A percentile compares a stretch with the other conserved stretches of the same genome.
Conservation (phyloP, 208 protist genomes). For the Acanthamoeba polyphaga region DNA sequence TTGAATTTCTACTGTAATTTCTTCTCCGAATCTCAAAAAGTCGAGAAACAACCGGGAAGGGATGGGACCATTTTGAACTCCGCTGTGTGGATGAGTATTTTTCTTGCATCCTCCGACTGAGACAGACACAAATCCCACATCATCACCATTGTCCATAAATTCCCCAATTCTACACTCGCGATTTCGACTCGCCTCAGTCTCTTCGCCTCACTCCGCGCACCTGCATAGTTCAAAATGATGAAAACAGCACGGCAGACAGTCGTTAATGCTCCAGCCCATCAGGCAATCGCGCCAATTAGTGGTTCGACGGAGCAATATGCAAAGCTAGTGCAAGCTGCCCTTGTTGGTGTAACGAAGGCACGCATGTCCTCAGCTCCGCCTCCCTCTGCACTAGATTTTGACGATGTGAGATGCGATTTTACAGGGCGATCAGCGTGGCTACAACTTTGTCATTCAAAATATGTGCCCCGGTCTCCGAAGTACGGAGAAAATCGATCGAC, state of each 20-base stretch:
- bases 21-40: background rate
- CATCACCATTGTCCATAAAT: background rate
- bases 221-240: background rate
- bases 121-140: background rate
- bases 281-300: background rate
- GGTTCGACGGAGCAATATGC: constrained; percentile 8
- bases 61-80: background rate
- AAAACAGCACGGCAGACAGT: constrained; percentile 9
- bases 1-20: constrained; percentile 26
- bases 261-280: background rate
- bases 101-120: no score
- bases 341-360: background rate
- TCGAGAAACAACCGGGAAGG: constrained; percentile 28
- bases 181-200: background rate
- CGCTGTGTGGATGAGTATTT: background rate
- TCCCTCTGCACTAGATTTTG: background rate
- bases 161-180: background rate
- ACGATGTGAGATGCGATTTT: background rate
- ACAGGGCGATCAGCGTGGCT: constrained; percentile 52
- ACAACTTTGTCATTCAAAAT: constrained; percentile 26
- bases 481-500: background rate
- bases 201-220: no score
- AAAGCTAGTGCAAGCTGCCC: constrained; percentile 33
- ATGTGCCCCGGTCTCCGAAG: background rate
- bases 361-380: no score